These are phyloP conservation scores for Cunninghamia lanceolata DNA, from an alignment of 75 land plant genomes.

Conservation along the genomic window DNA sequence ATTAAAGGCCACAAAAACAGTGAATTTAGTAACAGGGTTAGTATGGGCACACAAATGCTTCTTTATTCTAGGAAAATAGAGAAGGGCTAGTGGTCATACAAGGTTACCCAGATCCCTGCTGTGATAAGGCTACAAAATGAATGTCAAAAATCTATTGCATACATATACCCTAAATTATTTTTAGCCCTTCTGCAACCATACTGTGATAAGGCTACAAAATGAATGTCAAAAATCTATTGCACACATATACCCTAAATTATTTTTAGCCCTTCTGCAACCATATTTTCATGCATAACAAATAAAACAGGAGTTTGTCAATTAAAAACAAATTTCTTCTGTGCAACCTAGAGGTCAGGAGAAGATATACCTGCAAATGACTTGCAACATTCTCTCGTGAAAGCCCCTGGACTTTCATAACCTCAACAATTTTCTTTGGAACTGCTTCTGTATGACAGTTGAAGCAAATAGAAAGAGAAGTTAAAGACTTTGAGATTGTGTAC, in stretches of 20 bases:
- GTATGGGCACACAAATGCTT: not conserved
- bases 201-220: not conserved
- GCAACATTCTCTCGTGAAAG: slow-evolving; percentile 61
- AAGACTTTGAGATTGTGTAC: not conserved
- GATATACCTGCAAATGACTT: slow-evolving; percentile 46
- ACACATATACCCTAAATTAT: not conserved
- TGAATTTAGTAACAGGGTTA: not conserved
- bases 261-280: not conserved
- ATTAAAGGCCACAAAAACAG: not conserved
- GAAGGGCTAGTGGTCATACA: not conserved
- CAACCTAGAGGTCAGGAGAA: not conserved
- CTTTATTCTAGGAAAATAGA: not conserved
- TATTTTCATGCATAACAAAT: not conserved
- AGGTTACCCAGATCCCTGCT: not conserved
- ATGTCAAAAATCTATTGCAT: not conserved
- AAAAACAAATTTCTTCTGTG: not conserved
- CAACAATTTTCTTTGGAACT: slow-evolving; percentile 51
- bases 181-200: too few species aligned
- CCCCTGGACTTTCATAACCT: slow-evolving; percentile 55
- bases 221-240: not conserved
- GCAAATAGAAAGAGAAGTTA: not conserved
- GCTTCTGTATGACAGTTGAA: slow-evolving; percentile 33
- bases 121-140: not conserved
- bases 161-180: not conserved
- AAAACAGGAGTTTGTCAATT: not conserved